A percentile compares a stretch with the other conserved stretches of the same genome.
Evolutionary conservation across 2,329 filamentous ascomycete species (phyloP).

Genomic region (Blastomyces silverae): DNA sequence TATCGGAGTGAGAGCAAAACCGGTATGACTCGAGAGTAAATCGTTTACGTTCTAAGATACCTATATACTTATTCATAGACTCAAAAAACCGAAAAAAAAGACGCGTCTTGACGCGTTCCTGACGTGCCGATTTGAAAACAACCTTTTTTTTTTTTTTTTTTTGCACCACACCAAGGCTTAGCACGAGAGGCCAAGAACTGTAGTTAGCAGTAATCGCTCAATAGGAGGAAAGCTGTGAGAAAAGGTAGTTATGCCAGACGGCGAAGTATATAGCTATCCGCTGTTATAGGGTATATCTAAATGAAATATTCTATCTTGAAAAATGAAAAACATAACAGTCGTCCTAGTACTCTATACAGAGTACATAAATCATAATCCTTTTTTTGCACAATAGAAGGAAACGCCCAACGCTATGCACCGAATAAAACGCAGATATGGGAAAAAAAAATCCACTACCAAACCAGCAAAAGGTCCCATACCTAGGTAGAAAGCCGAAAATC

Average conservation of each 20-base stretch:
- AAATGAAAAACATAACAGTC: background rate
- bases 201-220: background rate
- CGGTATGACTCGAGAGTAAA: background rate
- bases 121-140: background rate
- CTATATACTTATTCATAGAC: background rate
- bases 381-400: background rate
- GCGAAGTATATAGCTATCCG: no score
- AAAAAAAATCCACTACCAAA: background rate
- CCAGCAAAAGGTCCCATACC: background rate
- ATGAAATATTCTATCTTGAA: background rate
- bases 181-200: background rate
- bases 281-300: background rate
- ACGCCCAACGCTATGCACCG: slow-evolving; percentile 9
- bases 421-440: background rate
- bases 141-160: no score
- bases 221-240: background rate
- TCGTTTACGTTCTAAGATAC: background rate
- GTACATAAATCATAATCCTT: background rate
- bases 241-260: background rate
- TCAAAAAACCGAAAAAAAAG: background rate
- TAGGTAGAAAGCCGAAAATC: background rate
- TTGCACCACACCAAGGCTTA: no score
- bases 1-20: background rate
- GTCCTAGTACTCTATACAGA: background rate
- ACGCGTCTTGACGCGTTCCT: background rate